Evolutionary conservation across 1,284 basidiomycete species (phyloP).

Genomic region (Rhodotorula sp.): DNA sequence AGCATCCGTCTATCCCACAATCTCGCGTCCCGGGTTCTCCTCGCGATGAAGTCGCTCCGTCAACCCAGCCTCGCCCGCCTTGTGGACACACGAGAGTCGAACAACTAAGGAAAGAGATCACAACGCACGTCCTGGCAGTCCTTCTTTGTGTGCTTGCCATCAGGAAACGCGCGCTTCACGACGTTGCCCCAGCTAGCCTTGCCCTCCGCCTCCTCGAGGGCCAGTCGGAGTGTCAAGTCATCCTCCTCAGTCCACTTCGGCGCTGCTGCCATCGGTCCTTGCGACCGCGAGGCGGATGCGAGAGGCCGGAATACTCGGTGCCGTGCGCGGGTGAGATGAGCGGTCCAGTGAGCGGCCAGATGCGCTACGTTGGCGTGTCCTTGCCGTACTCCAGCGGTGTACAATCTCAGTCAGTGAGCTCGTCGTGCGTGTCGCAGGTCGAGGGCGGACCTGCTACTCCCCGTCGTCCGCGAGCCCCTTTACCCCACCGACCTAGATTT

Average conservation of each 20-base stretch:
- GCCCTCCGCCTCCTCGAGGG: constrained; percentile 28
- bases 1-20: not conserved
- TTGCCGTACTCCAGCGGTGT: no score
- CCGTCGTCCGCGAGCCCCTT: no score
- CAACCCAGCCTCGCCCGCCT: not conserved
- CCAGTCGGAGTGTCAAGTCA: constrained; percentile 21
- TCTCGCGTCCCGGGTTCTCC: not conserved
- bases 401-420: no score
- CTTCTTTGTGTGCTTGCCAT: constrained; percentile 31
- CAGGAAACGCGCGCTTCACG: constrained; percentile 33
- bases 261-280: not conserved
- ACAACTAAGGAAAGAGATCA: not conserved
- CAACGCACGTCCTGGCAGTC: constrained; percentile 29
- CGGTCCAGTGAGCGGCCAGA: no score
- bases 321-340: not conserved
- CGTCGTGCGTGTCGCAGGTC: no score
- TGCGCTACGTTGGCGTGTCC: no score
- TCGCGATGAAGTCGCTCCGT: no score
- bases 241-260: constrained; percentile 21
- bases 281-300: not conserved
- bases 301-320: not conserved
- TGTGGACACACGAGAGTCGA: not conserved
- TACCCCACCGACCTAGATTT: no score
- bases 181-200: constrained; percentile 32
- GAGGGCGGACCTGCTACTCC: no score